Evolutionary conservation across 2,329 filamentous ascomycete species (phyloP).

Genomic region (Septoria linicola): DNA sequence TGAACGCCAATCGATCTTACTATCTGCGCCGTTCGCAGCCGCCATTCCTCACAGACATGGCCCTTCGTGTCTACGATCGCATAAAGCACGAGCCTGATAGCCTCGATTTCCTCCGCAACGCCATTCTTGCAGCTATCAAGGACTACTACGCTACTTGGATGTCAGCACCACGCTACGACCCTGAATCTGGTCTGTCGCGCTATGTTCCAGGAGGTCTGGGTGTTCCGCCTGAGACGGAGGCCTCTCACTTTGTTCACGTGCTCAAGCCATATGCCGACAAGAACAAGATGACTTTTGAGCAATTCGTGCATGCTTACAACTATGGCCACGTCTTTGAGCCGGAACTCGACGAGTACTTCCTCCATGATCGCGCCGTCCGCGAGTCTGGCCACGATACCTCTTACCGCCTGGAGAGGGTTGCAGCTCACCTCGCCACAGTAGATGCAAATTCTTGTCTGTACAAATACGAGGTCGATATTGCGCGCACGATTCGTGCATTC

Average conservation of each 20-base stretch:
- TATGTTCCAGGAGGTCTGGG: slow-evolving; percentile 82
- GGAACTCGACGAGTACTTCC: slow-evolving; percentile 89
- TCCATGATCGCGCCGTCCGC: slow-evolving; percentile 91
- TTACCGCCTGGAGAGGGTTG: slow-evolving; percentile 85
- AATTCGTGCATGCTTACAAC: slow-evolving; percentile 91
- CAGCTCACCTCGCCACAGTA: slow-evolving; percentile 85
- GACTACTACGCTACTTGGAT: slow-evolving; percentile 93
- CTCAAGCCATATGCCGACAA: slow-evolving; percentile 81
- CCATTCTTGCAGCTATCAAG: slow-evolving; percentile 90
- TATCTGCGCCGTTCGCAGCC: slow-evolving; percentile 93
- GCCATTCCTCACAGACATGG: slow-evolving; percentile 96
- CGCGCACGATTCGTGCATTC: slow-evolving; percentile 75
- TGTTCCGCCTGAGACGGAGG: slow-evolving; percentile 88
- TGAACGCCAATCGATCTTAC: slow-evolving; percentile 95
- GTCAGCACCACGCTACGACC: slow-evolving; percentile 68
- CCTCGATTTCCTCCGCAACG: slow-evolving; percentile 73
- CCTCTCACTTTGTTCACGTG: slow-evolving; percentile 80
- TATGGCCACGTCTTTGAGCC: slow-evolving; percentile 72
- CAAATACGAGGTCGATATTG: slow-evolving; percentile 96
- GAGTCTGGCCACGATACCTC: slow-evolving; percentile 97
- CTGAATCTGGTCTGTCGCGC: slow-evolving; percentile 73
- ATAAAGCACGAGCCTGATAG: slow-evolving; percentile 84
- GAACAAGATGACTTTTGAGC: slow-evolving; percentile 73
- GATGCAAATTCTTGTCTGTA: slow-evolving; percentile 93
- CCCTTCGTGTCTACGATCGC: slow-evolving; percentile 85